phyloP scores from a whole-genome alignment of 495 filamentous ascomycete species.

The Beverwykella pulmonaria region DNA sequence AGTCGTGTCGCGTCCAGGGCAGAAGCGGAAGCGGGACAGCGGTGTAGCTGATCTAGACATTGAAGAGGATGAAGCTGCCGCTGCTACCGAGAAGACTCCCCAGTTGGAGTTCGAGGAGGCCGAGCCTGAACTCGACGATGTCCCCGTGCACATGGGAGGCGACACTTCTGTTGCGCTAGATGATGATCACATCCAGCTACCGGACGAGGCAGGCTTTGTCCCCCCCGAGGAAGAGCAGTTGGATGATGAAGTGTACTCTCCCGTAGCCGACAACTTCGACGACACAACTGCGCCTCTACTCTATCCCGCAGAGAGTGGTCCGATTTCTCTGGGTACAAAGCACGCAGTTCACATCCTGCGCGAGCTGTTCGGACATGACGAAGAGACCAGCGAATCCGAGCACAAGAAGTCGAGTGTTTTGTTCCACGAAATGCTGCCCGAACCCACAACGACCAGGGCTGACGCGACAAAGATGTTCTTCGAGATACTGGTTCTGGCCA shows the following conservation, averaged over 20 bases:
- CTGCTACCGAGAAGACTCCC: constrained; percentile 37
- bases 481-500: constrained; percentile 90
- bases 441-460: constrained; percentile 70
- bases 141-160: constrained; percentile 27
- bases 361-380: constrained; percentile 74
- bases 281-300: constrained; percentile 73
- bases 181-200: constrained; percentile 27
- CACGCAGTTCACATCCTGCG: constrained; percentile 94
- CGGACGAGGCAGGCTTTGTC: constrained; percentile 16
- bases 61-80: constrained; percentile 58
- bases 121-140: constrained; percentile 16
- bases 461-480: constrained; percentile 99
- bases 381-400: constrained; percentile 55
- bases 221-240: constrained; percentile 35
- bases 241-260: constrained; percentile 40
- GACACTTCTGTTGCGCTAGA: constrained; percentile 34
- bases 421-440: constrained; percentile 91
- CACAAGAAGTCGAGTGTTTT: constrained; percentile 76
- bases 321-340: constrained; percentile 85
- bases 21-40: constrained; percentile 92
- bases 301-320: constrained; percentile 77
- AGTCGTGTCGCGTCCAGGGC: constrained; percentile 71
- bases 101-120: constrained; percentile 43
- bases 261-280: constrained; percentile 59
- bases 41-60: constrained; percentile 79